phyloP scores from a whole-genome alignment of 2,329 filamentous ascomycete genomes.

The Paramyrothecium roridum region DNA sequence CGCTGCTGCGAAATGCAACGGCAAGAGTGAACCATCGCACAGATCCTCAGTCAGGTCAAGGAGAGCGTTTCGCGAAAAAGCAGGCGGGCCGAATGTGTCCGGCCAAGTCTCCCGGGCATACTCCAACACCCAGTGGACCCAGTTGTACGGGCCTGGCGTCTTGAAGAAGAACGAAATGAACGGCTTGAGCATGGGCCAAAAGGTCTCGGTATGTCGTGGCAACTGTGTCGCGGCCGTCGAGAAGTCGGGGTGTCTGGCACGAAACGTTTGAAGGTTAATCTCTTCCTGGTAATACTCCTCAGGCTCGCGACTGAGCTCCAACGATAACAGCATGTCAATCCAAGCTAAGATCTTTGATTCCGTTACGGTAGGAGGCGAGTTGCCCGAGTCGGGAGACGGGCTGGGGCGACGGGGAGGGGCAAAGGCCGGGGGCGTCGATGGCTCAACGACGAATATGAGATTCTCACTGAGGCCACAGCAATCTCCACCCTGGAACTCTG shows the following conservation, averaged over 20 bases:
- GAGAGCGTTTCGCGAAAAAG: slow-evolving; percentile 15
- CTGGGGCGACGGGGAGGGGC: neutral
- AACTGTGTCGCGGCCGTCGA: slow-evolving; percentile 22
- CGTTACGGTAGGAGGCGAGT: neutral
- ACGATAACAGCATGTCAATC: slow-evolving; percentile 14
- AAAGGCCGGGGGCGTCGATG: too few species aligned
- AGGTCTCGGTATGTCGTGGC: slow-evolving; percentile 17
- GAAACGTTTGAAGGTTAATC: slow-evolving; percentile 14
- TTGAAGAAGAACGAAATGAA: slow-evolving; percentile 25
- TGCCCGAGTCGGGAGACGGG: neutral
- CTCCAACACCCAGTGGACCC: slow-evolving; percentile 33
- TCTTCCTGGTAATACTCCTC: slow-evolving; percentile 21
- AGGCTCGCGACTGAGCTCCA: slow-evolving; percentile 19
- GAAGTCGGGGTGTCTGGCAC: slow-evolving; percentile 18
- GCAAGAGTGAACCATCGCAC: slow-evolving; percentile 20
- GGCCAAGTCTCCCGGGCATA: slow-evolving; percentile 27
- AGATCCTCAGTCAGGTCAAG: slow-evolving; percentile 25
- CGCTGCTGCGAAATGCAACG: slow-evolving; percentile 31
- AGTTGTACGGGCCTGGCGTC: slow-evolving; percentile 19
- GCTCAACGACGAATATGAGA: neutral
- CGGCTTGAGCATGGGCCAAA: slow-evolving; percentile 22
- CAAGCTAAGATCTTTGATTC: slow-evolving; percentile 11
- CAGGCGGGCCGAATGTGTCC: slow-evolving; percentile 12
- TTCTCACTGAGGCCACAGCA: neutral
- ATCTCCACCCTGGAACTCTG: neutral